Evolutionary conservation across 352 stramenopile genomes (phyloP), one percentile per base, ranked within the genome.

Genomic region (Globisporangium paddicum): DNA sequence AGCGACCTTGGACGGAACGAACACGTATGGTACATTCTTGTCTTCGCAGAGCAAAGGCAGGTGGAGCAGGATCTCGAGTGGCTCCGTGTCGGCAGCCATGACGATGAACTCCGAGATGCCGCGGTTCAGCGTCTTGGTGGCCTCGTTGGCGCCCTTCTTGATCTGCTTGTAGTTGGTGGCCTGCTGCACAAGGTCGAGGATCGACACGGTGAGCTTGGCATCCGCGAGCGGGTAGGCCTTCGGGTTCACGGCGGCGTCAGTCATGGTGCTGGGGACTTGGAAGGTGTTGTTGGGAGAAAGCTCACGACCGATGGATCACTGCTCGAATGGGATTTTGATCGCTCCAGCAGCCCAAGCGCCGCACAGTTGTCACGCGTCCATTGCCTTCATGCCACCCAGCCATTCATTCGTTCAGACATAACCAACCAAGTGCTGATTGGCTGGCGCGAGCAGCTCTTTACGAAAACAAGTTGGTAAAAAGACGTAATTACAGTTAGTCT

Each of bases 71-170:
- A 99, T 99, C 76, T 99, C 98, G 63, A 99, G 92, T 7, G 98
- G 98, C 79, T 99, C 97, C 21, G 98, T 98, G 85, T 99, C 98
- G 30, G 97, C 98, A 38, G 97, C 90, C 96, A 99, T 98, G 73
- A 99, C 90, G 73, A 99, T 99, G 70, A 99, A 98, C 82, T 99
- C 97, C 52, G 91, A 97, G 76, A 99, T 99, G 63, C 98, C 98
- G 59, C 98, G 94, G 84, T 99, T 99, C 54, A 99, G 77, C 21
- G 97, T 99, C 85, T 99, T 99, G 69, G 98, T 99, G 66, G 97
- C 97, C 70, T 99, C 98, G 83, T 99, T 99, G 57, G 98, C 98
- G 54, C 98, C 98, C 86, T 99, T 99, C 82, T 99, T 99, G 67
- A 99, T 98, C 81, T 99, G 98, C 89, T 99, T 99, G 93, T 99